These are phyloP conservation scores for Scheffersomyces ergatensis DNA, from an alignment of 805 yeast species.

Conservation along the genomic window DNA sequence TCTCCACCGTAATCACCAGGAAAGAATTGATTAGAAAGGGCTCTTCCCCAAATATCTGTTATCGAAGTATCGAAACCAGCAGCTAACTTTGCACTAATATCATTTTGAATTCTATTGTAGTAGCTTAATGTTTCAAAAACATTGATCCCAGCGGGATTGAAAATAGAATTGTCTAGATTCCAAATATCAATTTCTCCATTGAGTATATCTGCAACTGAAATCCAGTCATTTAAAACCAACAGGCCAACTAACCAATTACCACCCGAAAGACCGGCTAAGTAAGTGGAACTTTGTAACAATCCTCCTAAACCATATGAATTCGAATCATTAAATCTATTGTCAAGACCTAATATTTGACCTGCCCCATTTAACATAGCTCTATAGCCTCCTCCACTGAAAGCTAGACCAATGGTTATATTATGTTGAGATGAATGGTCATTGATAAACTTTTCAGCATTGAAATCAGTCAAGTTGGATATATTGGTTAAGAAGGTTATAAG, in stretches of 20 bases:
- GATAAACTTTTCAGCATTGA: constrained; percentile 29
- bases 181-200: constrained; percentile 43
- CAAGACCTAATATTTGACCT: constrained; percentile 40
- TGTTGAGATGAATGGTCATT: constrained; percentile 15
- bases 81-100: constrained; percentile 23
- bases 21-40: constrained; percentile 32
- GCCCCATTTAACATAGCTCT: constrained; percentile 42
- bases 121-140: constrained; percentile 49
- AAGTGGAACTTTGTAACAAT: constrained; percentile 35
- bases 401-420: constrained; percentile 30
- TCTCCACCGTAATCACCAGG: constrained; percentile 26
- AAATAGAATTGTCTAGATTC: constrained; percentile 63
- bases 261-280: constrained; percentile 40
- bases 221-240: constrained; percentile 35
- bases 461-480: constrained; percentile 28
- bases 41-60: constrained; percentile 42
- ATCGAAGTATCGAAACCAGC: constrained; percentile 33
- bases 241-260: constrained; percentile 40
- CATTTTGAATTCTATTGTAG: constrained; percentile 33
- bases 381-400: constrained; percentile 39
- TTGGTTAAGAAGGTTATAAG: constrained; percentile 23
- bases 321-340: constrained; percentile 29
- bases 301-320: constrained; percentile 36
- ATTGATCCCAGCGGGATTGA: constrained; percentile 63
- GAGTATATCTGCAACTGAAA: constrained; percentile 28